Evolutionary conservation across 805 yeast species (phyloP).

Genomic region (Wickerhamiella spandovensis): DNA sequence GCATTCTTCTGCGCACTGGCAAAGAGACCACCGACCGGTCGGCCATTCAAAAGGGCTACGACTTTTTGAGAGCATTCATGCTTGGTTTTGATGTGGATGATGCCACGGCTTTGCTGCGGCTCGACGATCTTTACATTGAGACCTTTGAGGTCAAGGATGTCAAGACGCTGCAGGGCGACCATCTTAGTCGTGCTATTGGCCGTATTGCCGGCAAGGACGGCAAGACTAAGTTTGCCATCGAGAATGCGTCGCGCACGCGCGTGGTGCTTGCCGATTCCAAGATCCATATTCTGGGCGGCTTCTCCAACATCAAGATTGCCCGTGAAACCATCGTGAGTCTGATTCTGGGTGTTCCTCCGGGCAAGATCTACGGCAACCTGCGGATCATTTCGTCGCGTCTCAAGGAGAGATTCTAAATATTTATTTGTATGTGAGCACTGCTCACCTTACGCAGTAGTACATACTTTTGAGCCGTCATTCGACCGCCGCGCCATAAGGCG

Average conservation of each 20-base stretch:
- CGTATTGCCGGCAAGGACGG: slow-evolving; percentile 99
- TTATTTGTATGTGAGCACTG: not conserved
- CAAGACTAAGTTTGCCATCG: slow-evolving; percentile 95
- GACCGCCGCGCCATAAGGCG: too few relatives aligned
- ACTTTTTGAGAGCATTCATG: slow-evolving; percentile 88
- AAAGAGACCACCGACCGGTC: slow-evolving; percentile 78
- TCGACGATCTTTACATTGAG: slow-evolving; percentile 93
- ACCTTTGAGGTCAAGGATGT: slow-evolving; percentile 96
- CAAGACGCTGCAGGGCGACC: slow-evolving; percentile 90
- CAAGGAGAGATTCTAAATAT: slow-evolving; percentile 77
- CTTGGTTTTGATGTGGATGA: slow-evolving; percentile 96
- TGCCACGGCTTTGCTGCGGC: slow-evolving; percentile 82
- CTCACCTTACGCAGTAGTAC: too few relatives aligned
- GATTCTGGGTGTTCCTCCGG: slow-evolving; percentile 96
- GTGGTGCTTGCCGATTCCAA: slow-evolving; percentile 94
- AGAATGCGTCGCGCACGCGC: slow-evolving; percentile 95
- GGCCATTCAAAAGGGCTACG: slow-evolving; percentile 96
- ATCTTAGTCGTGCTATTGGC: slow-evolving; percentile 95
- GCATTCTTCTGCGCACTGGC: slow-evolving; percentile 78
- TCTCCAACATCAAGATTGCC: slow-evolving; percentile 96
- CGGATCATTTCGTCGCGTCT: slow-evolving; percentile 94
- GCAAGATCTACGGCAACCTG: slow-evolving; percentile 93
- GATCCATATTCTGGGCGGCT: slow-evolving; percentile 94
- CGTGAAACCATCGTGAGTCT: slow-evolving; percentile 90
- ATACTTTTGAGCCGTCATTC: too few relatives aligned